Base-by-base conservation (phyloP, 1,284 basidiomycete genomes). In the Ceratobasidium sp. region DNA sequence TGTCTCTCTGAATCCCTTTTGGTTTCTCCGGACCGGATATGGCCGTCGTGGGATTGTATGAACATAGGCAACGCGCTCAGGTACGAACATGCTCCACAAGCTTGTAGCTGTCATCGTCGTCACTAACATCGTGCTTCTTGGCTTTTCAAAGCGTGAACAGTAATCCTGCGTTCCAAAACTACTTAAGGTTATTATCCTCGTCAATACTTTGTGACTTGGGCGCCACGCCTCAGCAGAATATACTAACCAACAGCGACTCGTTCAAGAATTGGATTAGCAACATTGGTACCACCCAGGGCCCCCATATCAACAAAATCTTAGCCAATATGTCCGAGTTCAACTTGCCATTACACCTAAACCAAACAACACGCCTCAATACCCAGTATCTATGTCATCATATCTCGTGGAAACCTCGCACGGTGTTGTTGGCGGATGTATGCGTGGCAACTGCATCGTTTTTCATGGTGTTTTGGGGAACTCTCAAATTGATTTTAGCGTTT, bases 391-490 rank as follows among this genome's bases (percentile, higher is more conserved):
- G 50, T 14, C 50, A 54, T 4, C 26, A 54, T 21, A n/a, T 14
- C 13, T 54, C 11, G 21, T 58, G 55, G 55, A 58, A 58, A 23
- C 9, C 55, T 32, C 30, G 11, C 13, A 38, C 18, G 7, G 16
- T 7, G 18, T 30, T 58, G 18, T 4, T 38, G 4, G 18, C 35
- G 9, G 55, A 58, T 35, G 55, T 58, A 4, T 38, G 32, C n/a
- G 55, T 58, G 30, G 55, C 55, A 21, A 58, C 55, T 16, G n/a
- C 30, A 18, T 58, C 55, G 14, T 30, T 58, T n/a, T 58, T 58
- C 32, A 18, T 38, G 32, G 32, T n/a, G 5, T 58, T 58, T 21
- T 58, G 55, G 55, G 6, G 11, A 16, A 23, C 18, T 4, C 14
- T 58, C 16, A 14, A 58, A 18, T 4, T 58, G 30, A 18, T 18